Evolutionary conservation across 768 basidiomycete species (phyloP).

Genomic region (Pulveroboletus frians): DNA sequence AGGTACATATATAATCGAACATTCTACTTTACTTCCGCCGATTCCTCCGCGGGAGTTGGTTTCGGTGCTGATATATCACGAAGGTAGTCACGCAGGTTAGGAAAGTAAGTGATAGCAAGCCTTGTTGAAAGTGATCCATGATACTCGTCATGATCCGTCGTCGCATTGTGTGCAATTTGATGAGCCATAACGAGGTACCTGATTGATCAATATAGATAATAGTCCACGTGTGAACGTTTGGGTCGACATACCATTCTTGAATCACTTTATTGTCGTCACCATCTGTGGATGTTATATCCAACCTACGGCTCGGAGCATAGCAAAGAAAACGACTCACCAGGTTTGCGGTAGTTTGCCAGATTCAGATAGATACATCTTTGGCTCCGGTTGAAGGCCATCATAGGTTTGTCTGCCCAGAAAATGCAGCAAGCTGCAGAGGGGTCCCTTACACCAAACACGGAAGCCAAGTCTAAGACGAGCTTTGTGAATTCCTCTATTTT

Average conservation of each 20-base stretch:
- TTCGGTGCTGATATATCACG: neutral
- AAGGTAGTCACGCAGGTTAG: neutral
- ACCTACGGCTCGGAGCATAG: no score
- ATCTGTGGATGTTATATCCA: neutral
- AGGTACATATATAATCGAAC: no score
- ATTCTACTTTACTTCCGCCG: no score
- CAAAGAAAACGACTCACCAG: neutral
- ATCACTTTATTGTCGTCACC: neutral
- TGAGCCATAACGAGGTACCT: slow-evolving; percentile 29
- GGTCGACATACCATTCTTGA: slow-evolving; percentile 8
- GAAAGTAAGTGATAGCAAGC: slow-evolving; percentile 7
- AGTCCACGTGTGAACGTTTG: neutral
- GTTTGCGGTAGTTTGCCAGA: slow-evolving; percentile 9
- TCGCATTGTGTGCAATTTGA: slow-evolving; percentile 25
- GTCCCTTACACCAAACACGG: neutral
- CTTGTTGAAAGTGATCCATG: slow-evolving; percentile 22
- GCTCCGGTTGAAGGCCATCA: slow-evolving; percentile 18
- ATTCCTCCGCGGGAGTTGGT: no score
- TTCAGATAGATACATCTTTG: slow-evolving; percentile 5
- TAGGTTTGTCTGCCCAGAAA: slow-evolving; percentile 13
- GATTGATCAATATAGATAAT: neutral
- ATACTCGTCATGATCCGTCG: slow-evolving; percentile 23
- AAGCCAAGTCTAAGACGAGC: slow-evolving; percentile 1
- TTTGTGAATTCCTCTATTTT: neutral
- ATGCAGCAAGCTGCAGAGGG: slow-evolving; percentile 5